Base-by-base conservation (phyloP, 345 rosid species). In the Citrus mangshanensis region DNA sequence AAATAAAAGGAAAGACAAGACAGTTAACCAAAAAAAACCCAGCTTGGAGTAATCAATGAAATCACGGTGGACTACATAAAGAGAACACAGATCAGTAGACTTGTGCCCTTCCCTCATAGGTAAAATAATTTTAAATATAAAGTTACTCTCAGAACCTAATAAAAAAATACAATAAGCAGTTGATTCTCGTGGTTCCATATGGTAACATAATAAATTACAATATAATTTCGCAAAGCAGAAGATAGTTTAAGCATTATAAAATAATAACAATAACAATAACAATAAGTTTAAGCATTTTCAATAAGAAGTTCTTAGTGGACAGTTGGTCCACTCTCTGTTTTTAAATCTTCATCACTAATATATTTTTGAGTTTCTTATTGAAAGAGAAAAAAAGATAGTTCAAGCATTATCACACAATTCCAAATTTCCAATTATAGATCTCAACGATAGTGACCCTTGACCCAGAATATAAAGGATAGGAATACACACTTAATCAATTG, bases 11-110 rank as follows among this genome's bases (percentile, higher is more conserved):
- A 38, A 28, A 60, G 16, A 4, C 2, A 4, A 68, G 3, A 58
- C 30, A 60, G 27, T 61, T 59, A 27, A 72, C 76, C 37, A n/a
- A 72, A 72, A 32, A 72, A 13, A 70, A 46, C 24, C 74, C 10
- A 59, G 34, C 35, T 13, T 1, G 27, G 56, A 69, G 72, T 51
- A 68, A 66, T 66, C 22, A 16, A 37, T 10, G 12, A 42, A 40
- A 68, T 27, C 21, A 6, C 1, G 1, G 42, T 9, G 19, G 6
- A n/a, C 27, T 34, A 56, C 51, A 56, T 32, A n/a, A 40, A 32
- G 65, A 40, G 37, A 54, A 49, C 38, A 70, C 30, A 27, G 3
- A 4, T 46, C 14, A 27, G 60, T 27, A 16, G 37, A 70, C 34
- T 71, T 21, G 55, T 4, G 14, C 58, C 37, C 51, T 54, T 28